These are phyloP conservation scores for Caryopteris hybrid DNA, from an alignment of 305 asterid genomes.

Conservation along the genomic window DNA sequence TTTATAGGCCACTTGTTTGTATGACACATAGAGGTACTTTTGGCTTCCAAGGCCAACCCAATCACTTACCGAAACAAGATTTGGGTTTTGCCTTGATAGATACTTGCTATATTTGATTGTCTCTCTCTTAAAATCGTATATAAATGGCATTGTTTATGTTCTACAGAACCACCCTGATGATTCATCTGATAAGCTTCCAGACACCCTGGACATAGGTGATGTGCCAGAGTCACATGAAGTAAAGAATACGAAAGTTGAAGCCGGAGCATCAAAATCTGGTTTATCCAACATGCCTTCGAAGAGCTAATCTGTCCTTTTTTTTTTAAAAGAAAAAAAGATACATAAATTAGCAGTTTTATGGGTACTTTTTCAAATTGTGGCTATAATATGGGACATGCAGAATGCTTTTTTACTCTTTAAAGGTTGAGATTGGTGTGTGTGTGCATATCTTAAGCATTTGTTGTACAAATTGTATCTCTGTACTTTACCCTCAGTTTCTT, in stretches of 20 bases:
- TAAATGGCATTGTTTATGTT: conserved; percentile 1
- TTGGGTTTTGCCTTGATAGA: neutral
- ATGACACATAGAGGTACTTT: neutral
- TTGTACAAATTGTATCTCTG: conserved; percentile 27
- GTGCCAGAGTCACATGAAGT: conserved; percentile 48
- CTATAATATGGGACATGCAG: neutral
- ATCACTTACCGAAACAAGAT: neutral
- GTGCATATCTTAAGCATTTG: neutral
- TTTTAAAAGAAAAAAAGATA: no score
- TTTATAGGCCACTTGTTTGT: neutral
- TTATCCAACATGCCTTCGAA: conserved; percentile 27
- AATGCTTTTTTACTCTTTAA: neutral
- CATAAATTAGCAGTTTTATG: conserved; percentile 1
- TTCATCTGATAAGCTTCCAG: conserved; percentile 62
- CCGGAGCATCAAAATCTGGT: conserved; percentile 47
- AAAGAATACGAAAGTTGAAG: conserved; percentile 29
- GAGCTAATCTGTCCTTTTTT: conserved; percentile 20
- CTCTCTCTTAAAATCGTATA: neutral
- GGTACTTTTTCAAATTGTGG: conserved; percentile 18
- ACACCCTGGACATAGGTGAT: conserved; percentile 71
- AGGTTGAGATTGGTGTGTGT: conserved; percentile 6
- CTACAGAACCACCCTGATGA: conserved; percentile 38
- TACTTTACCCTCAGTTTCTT: neutral
- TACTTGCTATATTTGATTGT: neutral
- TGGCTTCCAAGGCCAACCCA: no score